Evolutionary conservation across 352 stramenopile genomes (phyloP).

Genomic region (Globisporangium alternatum): DNA sequence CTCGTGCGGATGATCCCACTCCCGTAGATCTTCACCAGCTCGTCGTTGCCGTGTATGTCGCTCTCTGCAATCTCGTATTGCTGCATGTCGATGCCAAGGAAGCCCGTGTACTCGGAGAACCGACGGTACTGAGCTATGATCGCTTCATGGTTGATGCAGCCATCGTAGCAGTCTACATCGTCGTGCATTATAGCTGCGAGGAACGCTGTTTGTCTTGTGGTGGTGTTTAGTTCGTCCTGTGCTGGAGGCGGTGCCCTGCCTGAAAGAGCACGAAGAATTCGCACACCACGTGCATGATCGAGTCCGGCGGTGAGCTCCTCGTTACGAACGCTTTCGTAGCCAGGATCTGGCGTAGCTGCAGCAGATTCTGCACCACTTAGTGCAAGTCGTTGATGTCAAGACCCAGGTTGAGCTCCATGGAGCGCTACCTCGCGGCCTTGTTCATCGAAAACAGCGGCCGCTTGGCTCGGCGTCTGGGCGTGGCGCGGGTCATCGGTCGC

Average conservation of each 20-base stretch:
- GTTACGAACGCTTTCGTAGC: conserved; percentile 3
- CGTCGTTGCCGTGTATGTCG: neutral
- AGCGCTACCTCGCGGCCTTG: conserved; percentile 24
- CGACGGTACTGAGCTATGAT: conserved; percentile 25
- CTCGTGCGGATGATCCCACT: conserved; percentile 16
- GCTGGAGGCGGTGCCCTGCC: too few relatives aligned
- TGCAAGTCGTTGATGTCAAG: conserved; percentile 39
- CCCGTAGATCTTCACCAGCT: conserved; percentile 17
- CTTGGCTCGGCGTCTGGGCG: neutral
- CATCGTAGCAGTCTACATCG: conserved; percentile 19
- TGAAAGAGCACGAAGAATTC: too few relatives aligned
- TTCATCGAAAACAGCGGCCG: neutral
- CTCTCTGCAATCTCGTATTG: conserved; percentile 17
- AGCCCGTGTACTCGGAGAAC: conserved; percentile 20
- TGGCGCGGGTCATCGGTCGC: neutral
- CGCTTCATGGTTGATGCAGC: conserved; percentile 12
- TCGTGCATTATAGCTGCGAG: conserved; percentile 14
- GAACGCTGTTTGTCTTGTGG: too few relatives aligned
- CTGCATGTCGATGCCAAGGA: conserved; percentile 23
- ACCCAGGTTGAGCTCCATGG: conserved; percentile 44
- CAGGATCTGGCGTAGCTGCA: conserved; percentile 16
- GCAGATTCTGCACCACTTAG: conserved; percentile 30
- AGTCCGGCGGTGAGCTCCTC: neutral
- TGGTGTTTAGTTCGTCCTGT: too few relatives aligned
- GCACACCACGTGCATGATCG: too few relatives aligned